Percentiles rank a stretch among this genome's conserved stretches.
phyloP scores from a whole-genome alignment of 1,284 basidiomycete genomes.

The Ustilago esculenta region DNA sequence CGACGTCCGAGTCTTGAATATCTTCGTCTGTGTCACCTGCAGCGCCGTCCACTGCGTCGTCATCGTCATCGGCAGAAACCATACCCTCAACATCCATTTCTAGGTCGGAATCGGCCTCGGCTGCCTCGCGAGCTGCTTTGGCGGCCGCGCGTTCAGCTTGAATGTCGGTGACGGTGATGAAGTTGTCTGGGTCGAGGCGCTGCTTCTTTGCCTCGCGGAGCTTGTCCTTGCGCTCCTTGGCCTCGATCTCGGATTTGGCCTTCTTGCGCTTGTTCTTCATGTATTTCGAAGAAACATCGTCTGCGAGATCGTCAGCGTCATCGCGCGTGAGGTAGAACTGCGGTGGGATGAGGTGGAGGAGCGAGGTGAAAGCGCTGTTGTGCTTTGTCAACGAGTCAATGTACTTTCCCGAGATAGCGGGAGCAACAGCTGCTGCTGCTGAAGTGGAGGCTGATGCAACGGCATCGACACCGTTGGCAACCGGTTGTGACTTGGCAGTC shows the following conservation, averaged over 20 bases:
- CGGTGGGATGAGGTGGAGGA: constrained; percentile 61
- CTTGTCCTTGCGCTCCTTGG: constrained; percentile 54
- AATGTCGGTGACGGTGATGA: constrained; percentile 52
- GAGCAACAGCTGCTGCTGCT: constrained; percentile 10
- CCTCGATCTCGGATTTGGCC: constrained; percentile 59
- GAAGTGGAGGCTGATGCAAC: constrained; percentile 22
- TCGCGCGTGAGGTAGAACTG: constrained; percentile 58
- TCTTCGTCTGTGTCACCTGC: constrained; percentile 52
- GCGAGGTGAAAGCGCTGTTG: constrained; percentile 54
- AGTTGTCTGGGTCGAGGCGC: constrained; percentile 62
- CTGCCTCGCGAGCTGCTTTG: constrained; percentile 35
- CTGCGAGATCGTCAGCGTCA: constrained; percentile 47
- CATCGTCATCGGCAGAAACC: constrained; percentile 35
- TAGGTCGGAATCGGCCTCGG: constrained; percentile 39
- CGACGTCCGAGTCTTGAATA: constrained; percentile 41
- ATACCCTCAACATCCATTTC: constrained; percentile 48
- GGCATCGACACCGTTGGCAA: constrained; percentile 8
- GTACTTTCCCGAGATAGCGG: constrained; percentile 23
- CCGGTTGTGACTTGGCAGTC: constrained; percentile 4
- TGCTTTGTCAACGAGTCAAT: constrained; percentile 45
- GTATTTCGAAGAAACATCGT: constrained; percentile 51
- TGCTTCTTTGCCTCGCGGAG: constrained; percentile 54
- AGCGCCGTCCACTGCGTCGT: constrained; percentile 24
- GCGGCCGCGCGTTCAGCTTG: constrained; percentile 53
- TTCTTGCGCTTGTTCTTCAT: constrained; percentile 65